Conservation (phyloP, 176 grass and related monocot genomes). For the Eragrostis curvula region DNA sequence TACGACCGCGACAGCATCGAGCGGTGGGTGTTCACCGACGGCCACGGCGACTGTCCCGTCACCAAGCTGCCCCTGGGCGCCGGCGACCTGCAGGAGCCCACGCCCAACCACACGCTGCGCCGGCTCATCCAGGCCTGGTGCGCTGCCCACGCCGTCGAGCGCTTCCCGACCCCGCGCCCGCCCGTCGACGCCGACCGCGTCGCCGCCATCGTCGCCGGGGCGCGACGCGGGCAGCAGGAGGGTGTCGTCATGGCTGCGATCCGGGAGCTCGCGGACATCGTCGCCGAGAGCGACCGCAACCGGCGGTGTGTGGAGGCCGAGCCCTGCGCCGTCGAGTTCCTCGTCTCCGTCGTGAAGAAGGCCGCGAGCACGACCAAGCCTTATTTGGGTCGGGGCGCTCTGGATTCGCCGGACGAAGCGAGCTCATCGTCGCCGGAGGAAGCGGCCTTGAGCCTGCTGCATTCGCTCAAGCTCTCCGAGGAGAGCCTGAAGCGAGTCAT, state of each 20-base stretch:
- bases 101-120: constrained; percentile 91
- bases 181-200: constrained; percentile 58
- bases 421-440: constrained; percentile 46
- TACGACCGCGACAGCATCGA: constrained; percentile 92
- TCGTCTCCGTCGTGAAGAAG: constrained; percentile 54
- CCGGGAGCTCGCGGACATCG: constrained; percentile 49
- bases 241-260: constrained; percentile 30
- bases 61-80: constrained; percentile 64
- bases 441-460: constrained; percentile 55
- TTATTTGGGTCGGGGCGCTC: too few relatives aligned
- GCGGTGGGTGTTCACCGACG: constrained; percentile 79
- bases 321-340: constrained; percentile 50
- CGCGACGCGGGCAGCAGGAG: not conserved
- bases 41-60: constrained; percentile 71
- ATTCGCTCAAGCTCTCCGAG: constrained; percentile 67
- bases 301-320: constrained; percentile 55
- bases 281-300: constrained; percentile 72
- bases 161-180: constrained; percentile 68
- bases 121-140: constrained; percentile 92
- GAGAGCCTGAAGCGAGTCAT: constrained; percentile 42
- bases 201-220: constrained; percentile 43
- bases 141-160: constrained; percentile 70
- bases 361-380: too few relatives aligned
- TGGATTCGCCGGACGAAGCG: not conserved
- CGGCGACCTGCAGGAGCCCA: constrained; percentile 62